Percentiles rank a stretch among this genome's conserved stretches.
Conservation (phyloP, 495 filamentous ascomycete species). For the Echria macrotheca region DNA sequence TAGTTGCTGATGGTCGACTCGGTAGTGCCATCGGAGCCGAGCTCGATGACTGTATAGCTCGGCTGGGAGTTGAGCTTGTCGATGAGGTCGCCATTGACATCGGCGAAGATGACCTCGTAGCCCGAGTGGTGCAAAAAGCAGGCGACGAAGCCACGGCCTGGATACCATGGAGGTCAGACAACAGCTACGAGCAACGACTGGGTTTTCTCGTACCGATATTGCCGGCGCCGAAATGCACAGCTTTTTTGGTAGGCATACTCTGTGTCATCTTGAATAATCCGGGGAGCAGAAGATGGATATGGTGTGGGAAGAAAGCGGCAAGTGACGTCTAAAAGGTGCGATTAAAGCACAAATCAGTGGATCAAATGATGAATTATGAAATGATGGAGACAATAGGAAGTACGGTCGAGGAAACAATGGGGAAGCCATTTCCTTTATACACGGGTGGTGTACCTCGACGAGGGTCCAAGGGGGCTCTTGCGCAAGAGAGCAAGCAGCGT, state of each 20-base stretch:
- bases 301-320: not conserved
- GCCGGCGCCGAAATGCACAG: conserved; percentile 89
- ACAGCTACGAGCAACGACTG: not conserved
- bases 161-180: conserved; percentile 13
- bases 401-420: conserved; percentile 10
- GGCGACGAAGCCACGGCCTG: conserved; percentile 52
- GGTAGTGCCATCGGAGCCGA: conserved; percentile 76
- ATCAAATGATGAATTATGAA: not conserved
- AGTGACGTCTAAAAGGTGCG: not conserved
- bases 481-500: too few species aligned
- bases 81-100: conserved; percentile 81
- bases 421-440: conserved; percentile 19
- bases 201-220: conserved; percentile 58
- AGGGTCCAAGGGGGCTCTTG: not conserved
- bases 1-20: conserved; percentile 85
- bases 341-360: not conserved
- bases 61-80: conserved; percentile 63
- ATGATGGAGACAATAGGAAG: conserved; percentile 14
- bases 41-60: conserved; percentile 87
- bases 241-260: conserved; percentile 53
- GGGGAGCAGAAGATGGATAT: conserved; percentile 1
- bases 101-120: conserved; percentile 91
- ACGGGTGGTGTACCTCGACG: not conserved
- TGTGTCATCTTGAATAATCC: conserved; percentile 13
- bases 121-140: conserved; percentile 76